Evolutionary conservation across 208 protist species (phyloP), one percentile per base, ranked within the genome.

Genomic region (Zelonia costaricensis): DNA sequence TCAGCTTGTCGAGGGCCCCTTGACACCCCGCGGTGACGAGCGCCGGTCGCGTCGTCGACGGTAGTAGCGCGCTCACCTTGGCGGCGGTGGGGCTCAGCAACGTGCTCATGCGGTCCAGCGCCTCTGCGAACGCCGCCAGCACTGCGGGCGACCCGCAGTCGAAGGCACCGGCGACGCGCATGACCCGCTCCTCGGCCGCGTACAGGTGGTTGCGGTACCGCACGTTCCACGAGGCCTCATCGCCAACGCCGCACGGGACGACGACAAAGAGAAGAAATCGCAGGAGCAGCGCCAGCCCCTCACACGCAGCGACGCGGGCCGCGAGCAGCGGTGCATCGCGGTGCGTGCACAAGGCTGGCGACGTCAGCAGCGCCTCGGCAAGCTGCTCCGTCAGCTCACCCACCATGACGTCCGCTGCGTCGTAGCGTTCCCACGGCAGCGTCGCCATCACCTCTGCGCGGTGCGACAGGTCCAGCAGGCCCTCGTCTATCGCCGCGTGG

Each of bases 161-260:
- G 25, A 72, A 72, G 1, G 49, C 56, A 27, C 22, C 49, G 12
- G 60, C 57, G 33, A 20, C 39, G 27, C 57, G 57, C 57, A 72
- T 59, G 18, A 72, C 42, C 16, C 65, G 65, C 18, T 36, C 35
- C 49, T 72, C 65, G 4, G 65, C 49, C 20, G 65, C 57, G 65
- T 54, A 54, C 23, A 65, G 57, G 9, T 42, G 59, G 18, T 46
- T 18, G 49, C 57, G 65, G 51, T 61, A 72, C n/a, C 57, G 56
- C 42, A 47, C 51, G 36, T 72, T 64, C 51, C 66, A 72, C 44
- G 66, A 60, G 18, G 61, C 36, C 31, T 72, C 51, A 20, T 72
- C 66, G 13, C 48, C 23, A 18, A 65, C 56, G 49, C 66, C 66
- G 49, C 48, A 47, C 23, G 45, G 43, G 13, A 28, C 46, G 16